Base-by-base conservation (phyloP, 176 grass and related monocot genomes). In the Pharus latifolius region DNA sequence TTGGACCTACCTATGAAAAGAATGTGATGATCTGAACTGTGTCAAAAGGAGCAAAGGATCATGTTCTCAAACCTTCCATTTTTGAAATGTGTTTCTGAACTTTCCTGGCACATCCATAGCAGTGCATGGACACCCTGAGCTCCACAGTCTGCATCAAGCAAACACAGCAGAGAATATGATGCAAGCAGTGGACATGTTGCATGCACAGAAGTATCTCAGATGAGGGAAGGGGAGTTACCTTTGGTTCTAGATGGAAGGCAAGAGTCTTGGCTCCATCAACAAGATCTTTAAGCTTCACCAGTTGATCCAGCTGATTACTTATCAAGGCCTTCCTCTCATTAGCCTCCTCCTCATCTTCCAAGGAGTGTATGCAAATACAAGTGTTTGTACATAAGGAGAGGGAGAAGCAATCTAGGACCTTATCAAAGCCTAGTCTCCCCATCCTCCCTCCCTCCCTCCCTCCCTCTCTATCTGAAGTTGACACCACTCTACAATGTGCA, bases 71-170 rank as follows among this genome's bases (percentile, higher is more conserved):
- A 93, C 95, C 95, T 79, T 93, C 90, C 89, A 98, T 93, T 81
- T 91, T 98, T 48, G 95, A 83, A 60, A 98, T 93, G 82, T 98
- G 95, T 84, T 93, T 98, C 84, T 98, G 76, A 31, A 98, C 87
- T 64, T 93, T 93, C 76, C 65, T 98, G 50, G 89, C 89, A 6
- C 95, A 98, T 28, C 95, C 95, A 32, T 83, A 83, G 82, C 95
- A 98, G 69, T 98, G 95, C 95, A 98, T 98, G 56, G 84, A 92
- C 72, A 98, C 95, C 82, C 78, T 93, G 44, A 98, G 80, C 69
- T 92, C 95, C 63, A 98, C 95, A 4, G 78, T 93, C 95, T 98
- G 73, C 80, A 80, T 24, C 37, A 56, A 11, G 3, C 49, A 50
- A 74, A 49, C 25, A n/a, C 8, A 52, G 16, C 23, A 61, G 5